Evolutionary conservation across 2,329 filamentous ascomycete species (phyloP), one percentile per base, ranked within the genome.

Genomic region (Calonectria henricotiae): DNA sequence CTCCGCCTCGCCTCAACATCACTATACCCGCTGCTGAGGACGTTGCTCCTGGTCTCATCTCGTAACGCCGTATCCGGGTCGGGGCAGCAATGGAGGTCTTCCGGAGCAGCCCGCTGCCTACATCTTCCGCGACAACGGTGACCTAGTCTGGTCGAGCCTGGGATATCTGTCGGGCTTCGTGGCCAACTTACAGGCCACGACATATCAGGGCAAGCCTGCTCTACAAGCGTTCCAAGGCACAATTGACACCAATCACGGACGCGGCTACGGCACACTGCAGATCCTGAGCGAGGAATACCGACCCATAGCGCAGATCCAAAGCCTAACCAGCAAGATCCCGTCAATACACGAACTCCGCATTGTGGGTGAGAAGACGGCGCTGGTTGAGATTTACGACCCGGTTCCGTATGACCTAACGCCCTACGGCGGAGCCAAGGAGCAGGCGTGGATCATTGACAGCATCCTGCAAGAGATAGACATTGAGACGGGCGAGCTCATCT

Each of bases 111-210:
- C 86, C 0, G 87, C 81, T 0, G 85, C 87, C 0, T 90, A 89
- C 76, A 90, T 90, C 72, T 85, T 88, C 70, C 83, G 83, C 17
- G 83, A 88, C 72, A 78, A 87, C 32, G 88, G 88, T 0, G 87
- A 89, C 62, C 81, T 90, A 0, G 81, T 90, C 25, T 90, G 88
- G 88, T 89, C 88, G 1, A 86, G 88, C 2, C 86, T 87, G 62
- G 84, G 83, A 4, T 86, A 86, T 73, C 86, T 85, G 71, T 84
- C 83, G 7, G 86, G 86, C 71, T 88, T 86, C 84, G 79, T 85
- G 0, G 84, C 84, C 68, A 89, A 89, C 73, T 89, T 90, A 23
- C 87, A 86, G 71, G 82, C 81, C 2, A 83, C 80, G 0, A 80
- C 81, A 15, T 89, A 84, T 82, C 84, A 86, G 47, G 87, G 86